Base-by-base conservation (phyloP, 306 rosid species). In the Cajanus cajan region DNA sequence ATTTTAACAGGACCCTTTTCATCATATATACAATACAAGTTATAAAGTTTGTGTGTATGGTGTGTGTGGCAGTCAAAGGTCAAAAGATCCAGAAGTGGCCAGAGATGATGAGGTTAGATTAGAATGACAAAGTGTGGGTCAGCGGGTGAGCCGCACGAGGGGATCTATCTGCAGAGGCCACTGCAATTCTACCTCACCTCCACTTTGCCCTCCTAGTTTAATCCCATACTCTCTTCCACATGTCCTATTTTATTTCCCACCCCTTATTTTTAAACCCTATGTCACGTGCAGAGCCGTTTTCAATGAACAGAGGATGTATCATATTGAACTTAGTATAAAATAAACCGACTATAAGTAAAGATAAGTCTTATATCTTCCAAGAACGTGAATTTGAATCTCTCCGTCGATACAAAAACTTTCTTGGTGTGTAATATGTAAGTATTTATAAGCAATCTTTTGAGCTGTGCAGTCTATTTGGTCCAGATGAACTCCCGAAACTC, bases 111-210 rank as follows among this genome's bases (percentile, higher is more conserved):
- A 77, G 84, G 78, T 87, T 71, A 72, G 68, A 67, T 45, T 54
- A 67, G 86, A 75, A 82, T 85, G 90, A 87, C 74, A 86, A 80
- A 80, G 87, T 43, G 86, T 83, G 89, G 76, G 87, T 86, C 94
- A 85, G 92, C 91, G 84, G 83, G 84, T 84, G 90, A 88, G 94
- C 83, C 91, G 88, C 97, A 89, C 94, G 91, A 91, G 94, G 92
- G 94, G 91, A 87, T 89, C 90, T 68, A 64, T 78, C 79, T 78
- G 86, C 82, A 68, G 70, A 73, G 50, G 67, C 33, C 82, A 24
- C 39, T 73, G 85, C 63, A 77, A 71, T 75, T 67, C 79, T 80
- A 81, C 82, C 82, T 88, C 58, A 71, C 25, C 74, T 79, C 82
- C 88, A 84, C 74, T 83, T 84, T 84, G 88, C 78, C 73, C 64